Percentiles rank a stretch among this genome's conserved stretches.
Evolutionary conservation across 306 rosid genomes (phyloP).

Genomic region (Rubus idaeus): DNA sequence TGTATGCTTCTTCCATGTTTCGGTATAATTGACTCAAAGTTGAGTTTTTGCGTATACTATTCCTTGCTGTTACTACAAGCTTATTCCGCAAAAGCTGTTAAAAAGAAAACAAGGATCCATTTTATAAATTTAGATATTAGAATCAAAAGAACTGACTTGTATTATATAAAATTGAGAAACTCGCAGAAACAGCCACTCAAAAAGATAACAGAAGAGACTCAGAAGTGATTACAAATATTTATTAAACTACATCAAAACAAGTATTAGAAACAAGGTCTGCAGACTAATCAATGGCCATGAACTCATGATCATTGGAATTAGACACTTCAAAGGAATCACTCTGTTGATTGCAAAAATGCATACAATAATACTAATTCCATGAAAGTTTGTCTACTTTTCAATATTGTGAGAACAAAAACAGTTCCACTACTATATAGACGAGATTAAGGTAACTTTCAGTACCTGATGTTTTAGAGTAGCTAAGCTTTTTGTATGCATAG

Average conservation of each 20-base stretch:
- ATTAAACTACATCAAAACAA: not conserved
- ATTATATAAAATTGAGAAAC: not conserved
- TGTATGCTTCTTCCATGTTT: slow-evolving; percentile 82
- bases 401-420: slow-evolving; percentile 2
- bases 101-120: slow-evolving; percentile 29
- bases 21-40: slow-evolving; percentile 78
- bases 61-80: slow-evolving; percentile 74
- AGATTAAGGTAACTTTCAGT: slow-evolving; percentile 3
- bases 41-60: slow-evolving; percentile 61
- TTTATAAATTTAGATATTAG: slow-evolving; percentile 7
- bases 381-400: not conserved
- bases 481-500: slow-evolving; percentile 96
- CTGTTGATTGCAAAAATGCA: not conserved
- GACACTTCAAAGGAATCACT: not conserved
- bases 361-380: not conserved
- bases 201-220: no score
- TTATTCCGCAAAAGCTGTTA: slow-evolving; percentile 76
- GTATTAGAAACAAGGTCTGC: not conserved
- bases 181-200: not conserved
- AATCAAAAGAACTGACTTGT: not conserved
- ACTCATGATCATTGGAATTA: not conserved
- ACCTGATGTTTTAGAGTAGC: slow-evolving; percentile 98
- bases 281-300: not conserved
- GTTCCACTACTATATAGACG: not conserved
- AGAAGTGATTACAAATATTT: no score